These are phyloP conservation scores for Pseudogymnoascus sp. DNA, from an alignment of 2,329 filamentous ascomycete species.

Conservation along the genomic window DNA sequence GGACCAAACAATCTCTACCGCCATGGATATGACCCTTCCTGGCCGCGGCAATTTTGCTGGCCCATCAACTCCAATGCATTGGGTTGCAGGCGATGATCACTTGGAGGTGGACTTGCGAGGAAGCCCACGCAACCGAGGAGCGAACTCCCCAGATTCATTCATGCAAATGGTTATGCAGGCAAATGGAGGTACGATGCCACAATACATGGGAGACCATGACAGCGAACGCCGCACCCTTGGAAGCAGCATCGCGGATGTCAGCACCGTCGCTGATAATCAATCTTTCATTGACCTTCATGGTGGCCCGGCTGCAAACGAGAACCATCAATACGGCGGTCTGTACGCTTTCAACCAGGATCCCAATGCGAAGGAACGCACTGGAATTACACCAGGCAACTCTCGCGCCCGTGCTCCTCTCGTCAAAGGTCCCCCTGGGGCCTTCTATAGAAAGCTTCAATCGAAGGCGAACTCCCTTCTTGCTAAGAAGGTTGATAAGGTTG, in stretches of 20 bases:
- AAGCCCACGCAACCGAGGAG: not conserved
- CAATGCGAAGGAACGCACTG: not conserved
- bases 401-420: slow-evolving; percentile 15
- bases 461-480: slow-evolving; percentile 10
- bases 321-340: not conserved
- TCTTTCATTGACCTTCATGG: not conserved
- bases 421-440: slow-evolving; percentile 22
- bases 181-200: not conserved
- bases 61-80: not conserved
- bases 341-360: not conserved
- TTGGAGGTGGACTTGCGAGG: not conserved
- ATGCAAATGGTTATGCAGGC: not conserved
- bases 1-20: not conserved
- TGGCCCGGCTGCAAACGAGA: not conserved
- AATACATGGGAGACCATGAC: not conserved
- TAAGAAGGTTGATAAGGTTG: not conserved
- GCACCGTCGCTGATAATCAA: not conserved
- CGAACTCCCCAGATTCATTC: not conserved
- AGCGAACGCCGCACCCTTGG: not conserved
- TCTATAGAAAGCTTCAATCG: slow-evolving; percentile 22
- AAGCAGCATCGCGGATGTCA: not conserved
- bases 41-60: not conserved
- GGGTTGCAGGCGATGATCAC: not conserved
- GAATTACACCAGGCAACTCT: not conserved
- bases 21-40: not conserved